Conservation (phyloP, 2,329 filamentous ascomycete genomes). For the Teratosphaeria destructans region DNA sequence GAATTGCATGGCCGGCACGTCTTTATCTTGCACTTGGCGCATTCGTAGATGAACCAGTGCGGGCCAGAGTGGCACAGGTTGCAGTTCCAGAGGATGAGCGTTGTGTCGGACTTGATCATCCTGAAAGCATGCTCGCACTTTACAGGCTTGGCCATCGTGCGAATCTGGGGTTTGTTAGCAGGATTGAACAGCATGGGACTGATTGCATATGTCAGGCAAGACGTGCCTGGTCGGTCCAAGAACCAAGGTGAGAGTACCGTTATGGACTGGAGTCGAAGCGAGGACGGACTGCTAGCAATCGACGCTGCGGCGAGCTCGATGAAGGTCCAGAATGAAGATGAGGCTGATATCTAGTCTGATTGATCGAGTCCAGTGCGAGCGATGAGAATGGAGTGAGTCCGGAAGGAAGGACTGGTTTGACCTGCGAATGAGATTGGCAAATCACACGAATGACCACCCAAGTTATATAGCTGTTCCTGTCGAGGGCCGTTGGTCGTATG, state of each 20-base stretch:
- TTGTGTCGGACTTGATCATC: slow-evolving; percentile 43
- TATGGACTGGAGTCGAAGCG: neutral
- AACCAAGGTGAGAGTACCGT: neutral
- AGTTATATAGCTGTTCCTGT: neutral
- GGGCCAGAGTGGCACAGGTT: slow-evolving; percentile 42
- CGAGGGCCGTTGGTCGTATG: slow-evolving; percentile 3
- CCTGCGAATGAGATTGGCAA: neutral
- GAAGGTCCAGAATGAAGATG: neutral
- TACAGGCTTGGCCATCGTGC: slow-evolving; percentile 36
- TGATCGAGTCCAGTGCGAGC: neutral
- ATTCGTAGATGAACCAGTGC: slow-evolving; percentile 43
- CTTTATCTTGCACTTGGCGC: slow-evolving; percentile 41
- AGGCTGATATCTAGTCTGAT: neutral
- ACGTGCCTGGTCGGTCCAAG: neutral
- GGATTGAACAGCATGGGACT: neutral
- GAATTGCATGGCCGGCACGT: slow-evolving; percentile 25
- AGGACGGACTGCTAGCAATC: neutral
- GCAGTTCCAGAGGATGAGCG: slow-evolving; percentile 43
- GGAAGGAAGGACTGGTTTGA: neutral
- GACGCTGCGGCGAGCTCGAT: neutral
- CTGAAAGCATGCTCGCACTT: slow-evolving; percentile 40
- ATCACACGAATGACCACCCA: neutral
- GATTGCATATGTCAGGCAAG: neutral
- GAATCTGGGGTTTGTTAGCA: neutral
- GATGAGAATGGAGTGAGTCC: neutral